Conservation (phyloP, 305 asterid genomes). For the Fraxinus latifolia region DNA sequence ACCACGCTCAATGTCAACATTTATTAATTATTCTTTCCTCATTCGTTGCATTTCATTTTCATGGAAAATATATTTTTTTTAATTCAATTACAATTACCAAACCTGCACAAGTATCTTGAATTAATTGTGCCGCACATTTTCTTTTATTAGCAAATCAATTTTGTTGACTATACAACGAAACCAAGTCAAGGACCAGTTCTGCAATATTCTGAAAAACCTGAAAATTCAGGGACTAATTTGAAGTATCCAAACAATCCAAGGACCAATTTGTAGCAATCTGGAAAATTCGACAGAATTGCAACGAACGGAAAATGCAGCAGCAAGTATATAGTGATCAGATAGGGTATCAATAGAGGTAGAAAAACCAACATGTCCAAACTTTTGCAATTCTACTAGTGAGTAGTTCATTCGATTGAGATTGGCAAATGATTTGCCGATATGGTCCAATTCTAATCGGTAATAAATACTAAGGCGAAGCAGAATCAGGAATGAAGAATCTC, state of each 20-base stretch:
- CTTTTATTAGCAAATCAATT: too few species aligned
- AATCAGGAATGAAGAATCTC: too few species aligned
- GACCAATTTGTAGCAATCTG: neutral
- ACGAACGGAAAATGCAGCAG: neutral
- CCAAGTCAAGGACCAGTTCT: too few species aligned
- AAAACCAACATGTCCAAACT: neutral
- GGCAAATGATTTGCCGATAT: neutral
- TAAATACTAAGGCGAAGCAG: too few species aligned
- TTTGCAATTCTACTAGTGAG: neutral
- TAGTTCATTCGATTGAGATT: neutral
- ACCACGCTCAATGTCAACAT: neutral
- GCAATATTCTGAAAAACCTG: too few species aligned
- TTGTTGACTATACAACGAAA: too few species aligned
- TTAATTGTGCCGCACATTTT: too few species aligned
- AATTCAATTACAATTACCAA: neutral
- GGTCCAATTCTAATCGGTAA: too few species aligned
- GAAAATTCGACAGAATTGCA: neutral
- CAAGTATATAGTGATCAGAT: neutral
- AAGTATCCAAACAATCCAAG: neutral
- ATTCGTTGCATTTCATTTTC: neutral
- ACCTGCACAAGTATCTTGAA: too few species aligned
- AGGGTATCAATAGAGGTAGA: neutral
- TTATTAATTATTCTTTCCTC: neutral
- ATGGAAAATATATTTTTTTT: neutral
- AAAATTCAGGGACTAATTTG: neutral